Base-by-base conservation (phyloP, 345 rosid species). In the Lumnitzera racemosa region DNA sequence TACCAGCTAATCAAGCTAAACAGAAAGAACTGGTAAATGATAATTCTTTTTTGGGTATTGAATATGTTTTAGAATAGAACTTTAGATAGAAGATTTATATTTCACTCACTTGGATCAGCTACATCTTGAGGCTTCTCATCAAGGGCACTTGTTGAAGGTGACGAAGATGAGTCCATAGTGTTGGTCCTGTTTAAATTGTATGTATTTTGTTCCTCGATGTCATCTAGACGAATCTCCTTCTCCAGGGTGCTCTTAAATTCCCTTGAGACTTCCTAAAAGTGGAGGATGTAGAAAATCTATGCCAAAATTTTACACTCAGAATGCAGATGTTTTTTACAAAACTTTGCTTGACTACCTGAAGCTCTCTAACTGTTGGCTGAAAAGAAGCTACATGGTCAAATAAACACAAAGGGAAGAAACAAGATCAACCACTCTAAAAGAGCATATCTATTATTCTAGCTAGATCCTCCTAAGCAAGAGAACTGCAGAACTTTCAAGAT, bases 191-290 rank as follows among this genome's bases (percentile, higher is more conserved):
- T 81, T 59, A 78, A 69, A 70, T 60, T 61, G 74, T 78, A 52
- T 24, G 68, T 64, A 50, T 71, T 80, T 59, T 75, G 88, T 13
- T 53, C 67, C 14, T 86, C 47, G 27, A 76, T 68, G 2, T 88
- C 96, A 13, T 91, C 94, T 11, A 91, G 80, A 47, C 96, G 96
- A 63, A 91, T 91, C 72, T 88, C 98, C 55, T 83, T 80, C 63
- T 91, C 98, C 16, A 91, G 96, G 50, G 94, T 91, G 74, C 85
- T 89, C 74, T 92, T 92, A 74, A 92, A 92, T 61, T 92, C 98
- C 80, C 87, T 87, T 27, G 96, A 91, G 68, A 91, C 96, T 8
- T 91, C 98, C 98, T 90, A 62, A 47, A 56, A n/a, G n/a, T 13
- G 51, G 62, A 47, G 24, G 52, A 58, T n/a, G 5, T 13, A 24